Base-by-base conservation (phyloP, 805 yeast species). In the Teunomyces funiuensis region DNA sequence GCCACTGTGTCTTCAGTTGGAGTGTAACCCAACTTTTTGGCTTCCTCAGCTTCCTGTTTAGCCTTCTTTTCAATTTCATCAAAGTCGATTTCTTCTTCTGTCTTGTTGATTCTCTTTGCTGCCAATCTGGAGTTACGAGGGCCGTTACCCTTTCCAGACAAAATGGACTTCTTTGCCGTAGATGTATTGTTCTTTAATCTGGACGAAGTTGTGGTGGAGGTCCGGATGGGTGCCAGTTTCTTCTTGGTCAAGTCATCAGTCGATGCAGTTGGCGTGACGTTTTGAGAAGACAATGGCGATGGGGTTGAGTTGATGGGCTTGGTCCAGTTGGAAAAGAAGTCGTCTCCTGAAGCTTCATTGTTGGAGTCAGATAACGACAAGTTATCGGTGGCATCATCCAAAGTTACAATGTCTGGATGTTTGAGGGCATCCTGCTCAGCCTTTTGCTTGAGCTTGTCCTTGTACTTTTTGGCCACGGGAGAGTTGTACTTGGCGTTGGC, bases 311-410 rank as follows among this genome's bases (percentile, higher is more conserved):
- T 64, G 33, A 71, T 65, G n/a, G 96, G 88, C 57, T 88, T 88
- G 43, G 87, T 88, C 93, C 96, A 90, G 58, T 81, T 83, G 40
- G 93, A 77, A 66, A 93, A 93, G 63, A 93, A 93, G 64, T 88
- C 97, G 62, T 89, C 96, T 18, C 75, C 76, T 22, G 79, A 71
- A 36, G 69, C 74, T 16, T 66, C 65, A 20, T 60, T 60, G 14
- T 71, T 61, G 14, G 73, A 61, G 11, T 58, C 47, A 14, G 62
- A 55, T 6, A 66, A 60, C 10, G 71, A 63, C 34, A 59, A 41
- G 31, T 50, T 50, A 37, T 58, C 66, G 17, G 53, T 49, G 16
- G 68, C 63, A 49, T 75, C 79, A 39, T 80, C 87, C 50, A 86
- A 71, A 23, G 83, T 85, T 18, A 86, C 80, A 25, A 77, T 73